Percentiles rank a stretch among this genome's conserved stretches.
Evolutionary conservation across 768 basidiomycete species (phyloP).

Genomic region (Auriscalpium vulgare): DNA sequence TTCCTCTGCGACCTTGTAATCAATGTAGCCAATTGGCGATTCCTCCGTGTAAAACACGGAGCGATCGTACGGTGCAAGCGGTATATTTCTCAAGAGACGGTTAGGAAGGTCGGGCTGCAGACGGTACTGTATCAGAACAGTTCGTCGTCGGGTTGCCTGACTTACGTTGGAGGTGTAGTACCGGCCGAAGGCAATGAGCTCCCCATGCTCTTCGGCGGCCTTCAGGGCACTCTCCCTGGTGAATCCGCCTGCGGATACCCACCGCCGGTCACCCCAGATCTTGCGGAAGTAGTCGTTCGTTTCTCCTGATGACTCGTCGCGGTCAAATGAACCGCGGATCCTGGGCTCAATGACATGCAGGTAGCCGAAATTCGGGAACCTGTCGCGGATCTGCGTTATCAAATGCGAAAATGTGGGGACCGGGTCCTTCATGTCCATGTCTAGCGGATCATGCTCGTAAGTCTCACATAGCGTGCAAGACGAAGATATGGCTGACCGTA

Average conservation of each 20-base stretch:
- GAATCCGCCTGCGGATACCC: conserved; percentile 40
- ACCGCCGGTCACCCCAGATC: conserved; percentile 35
- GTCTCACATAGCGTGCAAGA: conserved; percentile 12
- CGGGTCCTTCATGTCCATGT: conserved; percentile 41
- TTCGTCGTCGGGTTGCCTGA: not conserved
- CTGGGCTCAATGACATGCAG: conserved; percentile 28
- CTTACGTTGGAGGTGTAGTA: conserved; percentile 27
- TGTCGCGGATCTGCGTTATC: conserved; percentile 29
- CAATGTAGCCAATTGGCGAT: conserved; percentile 24
- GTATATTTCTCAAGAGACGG: conserved; percentile 19
- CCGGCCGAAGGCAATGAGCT: conserved; percentile 31
- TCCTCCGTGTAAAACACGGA: conserved; percentile 12
- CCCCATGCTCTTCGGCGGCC: conserved; percentile 26
- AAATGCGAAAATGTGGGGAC: conserved; percentile 47
- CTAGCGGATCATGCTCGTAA: conserved; percentile 3
- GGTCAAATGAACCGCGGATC: conserved; percentile 6
- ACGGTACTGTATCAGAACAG: not conserved
- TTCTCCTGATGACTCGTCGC: conserved; percentile 1
- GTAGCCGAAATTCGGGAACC: conserved; percentile 35
- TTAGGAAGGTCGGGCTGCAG: conserved; percentile 25
- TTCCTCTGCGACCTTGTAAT: conserved; percentile 15
- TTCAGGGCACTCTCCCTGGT: conserved; percentile 31
- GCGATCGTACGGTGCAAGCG: conserved; percentile 20
- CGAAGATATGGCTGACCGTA: conserved; percentile 19
- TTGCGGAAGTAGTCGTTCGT: conserved; percentile 37